Conservation (phyloP, 768 basidiomycete genomes). For the Amyloporia xantha region DNA sequence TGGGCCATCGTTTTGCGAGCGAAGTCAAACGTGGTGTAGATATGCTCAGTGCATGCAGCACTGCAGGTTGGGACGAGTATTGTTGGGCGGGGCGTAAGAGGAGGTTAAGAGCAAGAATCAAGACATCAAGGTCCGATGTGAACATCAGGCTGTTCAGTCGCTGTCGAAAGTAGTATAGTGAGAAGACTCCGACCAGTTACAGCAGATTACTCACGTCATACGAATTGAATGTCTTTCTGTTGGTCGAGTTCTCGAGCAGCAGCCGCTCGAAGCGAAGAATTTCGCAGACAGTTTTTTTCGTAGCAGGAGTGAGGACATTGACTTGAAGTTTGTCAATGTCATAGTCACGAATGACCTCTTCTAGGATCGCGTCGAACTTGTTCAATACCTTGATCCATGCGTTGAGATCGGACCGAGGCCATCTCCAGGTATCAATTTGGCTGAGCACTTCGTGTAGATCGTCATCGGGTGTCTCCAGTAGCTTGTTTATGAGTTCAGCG, state of each 20-base stretch:
- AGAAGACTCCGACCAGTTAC: not conserved
- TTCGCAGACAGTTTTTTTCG: conserved; percentile 70
- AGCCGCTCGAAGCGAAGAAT: conserved; percentile 86
- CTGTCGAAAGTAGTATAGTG: conserved; percentile 33
- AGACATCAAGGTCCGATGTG: conserved; percentile 84
- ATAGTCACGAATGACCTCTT: conserved; percentile 76
- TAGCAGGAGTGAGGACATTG: conserved; percentile 65
- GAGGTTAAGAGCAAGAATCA: conserved; percentile 77
- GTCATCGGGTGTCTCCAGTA: conserved; percentile 60
- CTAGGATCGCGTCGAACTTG: conserved; percentile 88
- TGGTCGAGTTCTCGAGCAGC: conserved; percentile 95
- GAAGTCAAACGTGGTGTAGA: conserved; percentile 76
- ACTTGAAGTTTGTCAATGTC: conserved; percentile 80
- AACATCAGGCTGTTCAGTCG: conserved; percentile 84
- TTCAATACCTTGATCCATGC: conserved; percentile 95
- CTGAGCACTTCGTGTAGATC: conserved; percentile 64
- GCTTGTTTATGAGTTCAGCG: conserved; percentile 67
- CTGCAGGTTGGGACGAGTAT: conserved; percentile 82
- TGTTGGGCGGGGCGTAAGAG: conserved; percentile 92
- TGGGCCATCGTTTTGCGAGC: conserved; percentile 80
- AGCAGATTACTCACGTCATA: conserved; percentile 79
- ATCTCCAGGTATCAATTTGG: conserved; percentile 79
- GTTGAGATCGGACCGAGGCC: conserved; percentile 94
- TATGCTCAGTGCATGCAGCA: conserved; percentile 76
- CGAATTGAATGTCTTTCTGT: conserved; percentile 90